Conservation (phyloP, 73 alveolate genomes). For the Tetrahymena malaccensis region DNA sequence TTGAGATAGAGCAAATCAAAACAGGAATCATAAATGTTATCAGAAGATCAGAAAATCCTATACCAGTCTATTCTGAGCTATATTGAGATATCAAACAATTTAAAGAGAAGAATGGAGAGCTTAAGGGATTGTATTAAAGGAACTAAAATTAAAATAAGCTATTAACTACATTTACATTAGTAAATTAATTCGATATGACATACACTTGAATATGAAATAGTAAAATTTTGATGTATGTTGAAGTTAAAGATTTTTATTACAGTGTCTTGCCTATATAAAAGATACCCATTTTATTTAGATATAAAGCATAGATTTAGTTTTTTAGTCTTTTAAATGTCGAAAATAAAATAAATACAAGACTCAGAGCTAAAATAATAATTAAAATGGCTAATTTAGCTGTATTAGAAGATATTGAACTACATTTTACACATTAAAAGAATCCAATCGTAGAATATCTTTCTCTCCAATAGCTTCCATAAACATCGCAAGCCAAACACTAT, state of each 20-base stretch:
- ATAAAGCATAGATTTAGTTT: background rate
- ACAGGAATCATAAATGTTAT: background rate
- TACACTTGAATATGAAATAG: background rate
- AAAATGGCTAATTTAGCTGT: background rate
- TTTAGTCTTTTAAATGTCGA: background rate
- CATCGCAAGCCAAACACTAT: background rate
- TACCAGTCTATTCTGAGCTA: background rate
- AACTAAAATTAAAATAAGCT: too few species aligned
- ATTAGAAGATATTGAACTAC: background rate
- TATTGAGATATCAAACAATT: background rate
- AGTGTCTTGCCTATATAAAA: background rate
- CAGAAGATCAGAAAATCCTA: background rate
- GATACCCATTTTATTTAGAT: background rate
- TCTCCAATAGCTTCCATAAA: background rate
- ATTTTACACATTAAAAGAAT: background rate
- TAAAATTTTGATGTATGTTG: background rate
- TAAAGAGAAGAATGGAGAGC: background rate
- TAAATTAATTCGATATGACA: background rate
- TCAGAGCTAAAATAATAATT: background rate
- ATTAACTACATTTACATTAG: background rate
- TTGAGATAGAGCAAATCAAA: background rate
- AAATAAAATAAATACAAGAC: background rate
- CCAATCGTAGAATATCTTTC: background rate
- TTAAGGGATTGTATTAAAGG: background rate
- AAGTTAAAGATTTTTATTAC: background rate